Evolutionary conservation across 306 rosid genomes (phyloP), one percentile per base, ranked within the genome.

Genomic region (Glycyrrhiza uralensis): DNA sequence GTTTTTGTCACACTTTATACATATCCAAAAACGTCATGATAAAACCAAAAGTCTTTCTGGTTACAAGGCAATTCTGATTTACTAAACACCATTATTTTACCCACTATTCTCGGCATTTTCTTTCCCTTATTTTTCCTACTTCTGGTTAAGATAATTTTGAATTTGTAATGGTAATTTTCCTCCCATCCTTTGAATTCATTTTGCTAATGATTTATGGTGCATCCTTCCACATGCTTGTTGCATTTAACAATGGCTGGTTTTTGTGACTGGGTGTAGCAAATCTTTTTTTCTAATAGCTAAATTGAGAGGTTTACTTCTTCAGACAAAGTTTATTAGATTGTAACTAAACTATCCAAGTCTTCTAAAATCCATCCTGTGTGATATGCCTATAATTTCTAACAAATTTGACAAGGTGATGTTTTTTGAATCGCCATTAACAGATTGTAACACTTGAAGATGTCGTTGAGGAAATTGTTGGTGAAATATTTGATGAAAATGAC

Each of bases 401-500:
- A 35, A n/a, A 35, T 66, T 39, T 26, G 28, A 44, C 55, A 7
- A 59, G 35, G 30, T 36, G 15, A 55, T 60, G 29, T 39, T 47
- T 47, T 29, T 56, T 49, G 47, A 75, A 46, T 75, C 64, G 4
- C 41, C 33, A 50, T 78, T 69, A 29, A 77, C 89, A 95, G 99
- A 70, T 95, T 46, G 95, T 89, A 47, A 89, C 99, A 59, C 86
- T 95, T 58, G 97, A 95, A 84, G 99, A 92, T 64, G 97, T 90
- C 60, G 97, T 95, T 52, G 99, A 95, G 84, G 99, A 95, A 81
- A 92, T 95, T 81, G 99, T 95, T 66, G 99, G 99, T 62, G 97
- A 95, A 89, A 95, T 95, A 59, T 95, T 95, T 45, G 99, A 95
- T 47, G 99, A 95, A 85, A 95, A 87, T 72, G 99, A 95, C 80